Conservation (phyloP, 2,329 filamentous ascomycete genomes). For the Zasmidium angulare region DNA sequence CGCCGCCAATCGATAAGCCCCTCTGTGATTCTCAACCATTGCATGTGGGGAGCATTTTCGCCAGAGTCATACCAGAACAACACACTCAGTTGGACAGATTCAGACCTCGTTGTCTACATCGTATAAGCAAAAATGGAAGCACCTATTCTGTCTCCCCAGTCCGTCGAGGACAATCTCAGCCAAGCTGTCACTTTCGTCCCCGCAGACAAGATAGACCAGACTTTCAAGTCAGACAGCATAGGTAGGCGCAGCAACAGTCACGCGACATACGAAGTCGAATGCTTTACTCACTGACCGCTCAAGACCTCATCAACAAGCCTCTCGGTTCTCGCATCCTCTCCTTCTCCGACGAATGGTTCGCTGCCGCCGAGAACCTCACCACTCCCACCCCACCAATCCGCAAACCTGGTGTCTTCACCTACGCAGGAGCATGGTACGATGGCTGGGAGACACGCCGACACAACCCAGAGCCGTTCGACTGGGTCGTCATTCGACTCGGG, state of each 20-base stretch:
- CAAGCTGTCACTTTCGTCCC: conserved; percentile 39
- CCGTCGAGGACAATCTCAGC: conserved; percentile 30
- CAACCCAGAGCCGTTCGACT: conserved; percentile 59
- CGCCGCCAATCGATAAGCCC: conserved; percentile 1
- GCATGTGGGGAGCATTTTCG: not conserved
- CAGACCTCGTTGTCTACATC: not conserved
- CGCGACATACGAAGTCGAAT: not conserved
- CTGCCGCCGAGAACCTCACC: conserved; percentile 58
- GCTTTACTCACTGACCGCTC: not conserved
- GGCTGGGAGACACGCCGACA: conserved; percentile 65
- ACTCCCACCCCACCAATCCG: conserved; percentile 57
- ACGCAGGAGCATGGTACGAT: conserved; percentile 64
- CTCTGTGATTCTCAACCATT: not conserved
- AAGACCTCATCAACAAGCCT: conserved; percentile 54
- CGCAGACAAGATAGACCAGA: conserved; percentile 52
- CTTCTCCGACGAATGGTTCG: conserved; percentile 63
- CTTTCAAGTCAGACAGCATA: conserved; percentile 57
- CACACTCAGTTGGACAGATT: not conserved
- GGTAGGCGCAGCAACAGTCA: conserved; percentile 31
- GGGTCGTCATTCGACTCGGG: conserved; percentile 60
- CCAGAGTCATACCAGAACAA: not conserved
- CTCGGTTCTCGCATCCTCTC: conserved; percentile 55
- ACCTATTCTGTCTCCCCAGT: conserved; percentile 25
- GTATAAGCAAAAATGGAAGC: conserved; percentile 4
- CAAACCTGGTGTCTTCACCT: conserved; percentile 58